Evolutionary conservation across 2,329 filamentous ascomycete species (phyloP), one percentile per base, ranked within the genome.

Genomic region (Cercospora berteroae): DNA sequence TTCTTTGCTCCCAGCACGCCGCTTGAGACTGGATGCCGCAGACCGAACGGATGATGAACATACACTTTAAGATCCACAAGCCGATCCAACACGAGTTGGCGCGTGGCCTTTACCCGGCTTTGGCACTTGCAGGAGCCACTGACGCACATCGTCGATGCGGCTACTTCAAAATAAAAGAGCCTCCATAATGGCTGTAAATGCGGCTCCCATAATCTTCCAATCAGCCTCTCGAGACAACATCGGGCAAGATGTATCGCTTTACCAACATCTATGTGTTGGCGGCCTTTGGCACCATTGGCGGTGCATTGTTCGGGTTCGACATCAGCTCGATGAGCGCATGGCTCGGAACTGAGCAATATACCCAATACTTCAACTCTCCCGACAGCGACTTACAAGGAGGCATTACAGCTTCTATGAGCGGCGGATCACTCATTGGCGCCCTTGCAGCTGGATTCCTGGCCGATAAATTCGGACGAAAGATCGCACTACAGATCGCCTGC

Each of bases 331-430:
- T 92, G 89, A 88, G 86, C 63, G 78, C 79, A 20, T 79, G 79
- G 67, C 81, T 92, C 20, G 88, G 87, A 27, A 91, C 70, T 18
- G 79, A 87, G 65, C 86, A 89, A 52, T 93, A 93, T 77, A 88
- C 86, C 73, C 86, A 86, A 71, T 92, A 91, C 78, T 92, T 92
- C 80, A 81, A 87, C 72, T 84, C 90, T 29, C 86, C 86, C 8
- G 76, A 74, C 20, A 76, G 81, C 48, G 75, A 86, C 71, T 81
- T 84, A 0, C 89, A 91, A 78, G 89, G 89, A 55, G 89, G 84
- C 58, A 90, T 91, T 73, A 89, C 87, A 0, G 89, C 89, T 18
- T 81, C 88, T 61, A 91, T 91, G 87, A 86, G 89, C 20, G 89
- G 84, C 60, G 89, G 89, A 42, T 90, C 88, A 0, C 90, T 87